Conservation (phyloP, 129 eudicot genomes). For the Cynara cardunculus region DNA sequence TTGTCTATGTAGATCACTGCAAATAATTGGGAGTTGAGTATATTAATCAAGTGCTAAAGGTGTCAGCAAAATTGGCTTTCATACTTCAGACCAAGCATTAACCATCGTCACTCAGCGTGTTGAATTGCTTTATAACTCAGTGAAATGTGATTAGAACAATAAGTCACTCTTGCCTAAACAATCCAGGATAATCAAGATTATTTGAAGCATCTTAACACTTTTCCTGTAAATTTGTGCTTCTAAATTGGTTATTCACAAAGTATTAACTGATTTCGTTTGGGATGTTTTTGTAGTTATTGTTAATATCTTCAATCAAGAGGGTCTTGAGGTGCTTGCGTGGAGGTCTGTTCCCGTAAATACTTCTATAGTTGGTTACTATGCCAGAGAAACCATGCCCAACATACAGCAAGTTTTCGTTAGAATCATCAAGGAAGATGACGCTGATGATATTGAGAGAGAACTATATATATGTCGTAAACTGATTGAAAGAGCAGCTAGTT, state of each 20-base stretch:
- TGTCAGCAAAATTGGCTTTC: too few species aligned
- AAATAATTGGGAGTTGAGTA: too few species aligned
- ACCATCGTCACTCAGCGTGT: too few species aligned
- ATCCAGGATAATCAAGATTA: not conserved
- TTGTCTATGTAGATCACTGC: too few species aligned
- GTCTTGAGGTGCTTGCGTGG: conserved; percentile 99
- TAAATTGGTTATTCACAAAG: not conserved
- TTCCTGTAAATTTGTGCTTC: not conserved
- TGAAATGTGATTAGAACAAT: too few species aligned
- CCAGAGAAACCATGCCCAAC: conserved; percentile 93
- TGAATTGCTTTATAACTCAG: too few species aligned
- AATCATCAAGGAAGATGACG: conserved; percentile 66
- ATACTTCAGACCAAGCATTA: too few species aligned
- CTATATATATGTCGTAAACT: conserved; percentile 83
- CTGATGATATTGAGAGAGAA: conserved; percentile 94
- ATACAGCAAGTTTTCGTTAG: conserved; percentile 89
- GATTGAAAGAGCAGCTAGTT: conserved; percentile 70
- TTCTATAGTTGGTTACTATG: conserved; percentile 83
- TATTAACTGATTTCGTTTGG: not conserved
- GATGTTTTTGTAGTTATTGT: conserved; percentile 56
- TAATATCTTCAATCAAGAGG: conserved; percentile 77
- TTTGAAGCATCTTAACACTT: not conserved
- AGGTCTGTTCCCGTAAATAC: conserved; percentile 85
- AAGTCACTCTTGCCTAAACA: too few species aligned
- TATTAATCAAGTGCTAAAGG: too few species aligned